These are phyloP conservation scores for Scytalidium sp. DNA, from an alignment of 2,329 filamentous ascomycete species.

Conservation along the genomic window DNA sequence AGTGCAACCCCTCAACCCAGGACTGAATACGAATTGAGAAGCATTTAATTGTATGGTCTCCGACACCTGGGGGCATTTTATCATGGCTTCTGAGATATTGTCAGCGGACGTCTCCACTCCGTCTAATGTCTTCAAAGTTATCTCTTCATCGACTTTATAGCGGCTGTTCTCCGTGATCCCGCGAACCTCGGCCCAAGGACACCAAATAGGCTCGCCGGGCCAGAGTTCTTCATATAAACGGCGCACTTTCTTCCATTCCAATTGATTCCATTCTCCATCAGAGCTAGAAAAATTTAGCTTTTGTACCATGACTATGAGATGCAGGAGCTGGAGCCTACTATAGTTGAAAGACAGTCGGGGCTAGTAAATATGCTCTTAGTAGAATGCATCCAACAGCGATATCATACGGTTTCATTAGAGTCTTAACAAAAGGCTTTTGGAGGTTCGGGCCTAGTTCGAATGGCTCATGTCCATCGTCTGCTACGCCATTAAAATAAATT, in stretches of 20 bases:
- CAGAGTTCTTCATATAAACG: background rate
- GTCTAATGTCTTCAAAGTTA: too few species aligned
- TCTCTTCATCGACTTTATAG: too few species aligned
- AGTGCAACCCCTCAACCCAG: too few species aligned
- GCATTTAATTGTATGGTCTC: too few species aligned
- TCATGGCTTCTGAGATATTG: too few species aligned
- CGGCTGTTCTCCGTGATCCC: too few species aligned
- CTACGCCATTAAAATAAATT: background rate
- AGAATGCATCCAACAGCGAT: background rate
- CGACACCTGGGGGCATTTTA: too few species aligned
- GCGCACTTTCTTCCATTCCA: background rate
- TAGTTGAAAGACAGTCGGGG: background rate
- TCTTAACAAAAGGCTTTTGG: background rate
- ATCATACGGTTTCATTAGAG: background rate
- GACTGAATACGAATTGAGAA: too few species aligned
- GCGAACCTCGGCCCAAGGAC: background rate
- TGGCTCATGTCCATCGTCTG: background rate
- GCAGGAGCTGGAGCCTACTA: background rate
- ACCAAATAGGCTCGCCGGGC: background rate
- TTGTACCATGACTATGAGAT: background rate
- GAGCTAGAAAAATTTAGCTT: background rate
- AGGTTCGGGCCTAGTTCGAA: background rate
- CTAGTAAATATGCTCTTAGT: background rate
- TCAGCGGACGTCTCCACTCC: too few species aligned
- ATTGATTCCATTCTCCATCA: background rate